A percentile compares a stretch with the other conserved stretches of the same genome.
Conservation (phyloP, 2,329 filamentous ascomycete genomes). For the Teratosphaeria gauchensis region DNA sequence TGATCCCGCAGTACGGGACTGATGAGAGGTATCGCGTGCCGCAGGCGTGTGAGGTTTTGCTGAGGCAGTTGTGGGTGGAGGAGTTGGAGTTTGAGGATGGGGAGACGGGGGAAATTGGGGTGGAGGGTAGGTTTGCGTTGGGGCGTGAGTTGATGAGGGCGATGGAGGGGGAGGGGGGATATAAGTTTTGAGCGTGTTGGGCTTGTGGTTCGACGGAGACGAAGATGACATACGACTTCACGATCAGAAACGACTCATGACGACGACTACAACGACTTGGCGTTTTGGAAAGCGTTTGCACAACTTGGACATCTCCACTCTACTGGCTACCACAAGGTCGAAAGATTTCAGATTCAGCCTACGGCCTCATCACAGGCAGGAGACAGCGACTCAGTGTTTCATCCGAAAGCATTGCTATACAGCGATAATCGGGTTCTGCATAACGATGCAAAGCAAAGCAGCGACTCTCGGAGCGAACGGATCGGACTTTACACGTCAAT, state of each 20-base stretch:
- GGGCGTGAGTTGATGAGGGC: constrained; percentile 14
- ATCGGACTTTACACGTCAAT: background rate
- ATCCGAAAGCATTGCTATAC: too few species aligned
- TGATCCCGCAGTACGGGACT: constrained; percentile 28
- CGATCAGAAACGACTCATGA: background rate
- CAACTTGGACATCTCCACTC: background rate
- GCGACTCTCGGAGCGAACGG: background rate
- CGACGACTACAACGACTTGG: background rate
- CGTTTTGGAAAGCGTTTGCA: background rate
- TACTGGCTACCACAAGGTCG: background rate
- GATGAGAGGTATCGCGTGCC: constrained; percentile 24
- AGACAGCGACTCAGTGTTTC: too few species aligned
- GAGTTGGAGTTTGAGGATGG: constrained; percentile 12
- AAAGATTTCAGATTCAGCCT: background rate
- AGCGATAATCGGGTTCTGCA: background rate
- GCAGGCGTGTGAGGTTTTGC: constrained; percentile 6
- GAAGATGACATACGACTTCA: background rate
- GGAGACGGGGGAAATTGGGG: constrained; percentile 10
- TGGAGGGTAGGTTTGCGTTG: constrained; percentile 12
- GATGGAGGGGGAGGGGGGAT: constrained; percentile 6
- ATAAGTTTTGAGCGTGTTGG: background rate
- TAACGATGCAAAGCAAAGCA: background rate
- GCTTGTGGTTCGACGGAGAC: background rate
- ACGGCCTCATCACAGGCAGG: too few species aligned
- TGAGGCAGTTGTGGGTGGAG: constrained; percentile 9